A percentile compares a stretch with the other conserved stretches of the same genome.
phyloP scores from a whole-genome alignment of 495 filamentous ascomycete genomes.

The Thozetella sp. region DNA sequence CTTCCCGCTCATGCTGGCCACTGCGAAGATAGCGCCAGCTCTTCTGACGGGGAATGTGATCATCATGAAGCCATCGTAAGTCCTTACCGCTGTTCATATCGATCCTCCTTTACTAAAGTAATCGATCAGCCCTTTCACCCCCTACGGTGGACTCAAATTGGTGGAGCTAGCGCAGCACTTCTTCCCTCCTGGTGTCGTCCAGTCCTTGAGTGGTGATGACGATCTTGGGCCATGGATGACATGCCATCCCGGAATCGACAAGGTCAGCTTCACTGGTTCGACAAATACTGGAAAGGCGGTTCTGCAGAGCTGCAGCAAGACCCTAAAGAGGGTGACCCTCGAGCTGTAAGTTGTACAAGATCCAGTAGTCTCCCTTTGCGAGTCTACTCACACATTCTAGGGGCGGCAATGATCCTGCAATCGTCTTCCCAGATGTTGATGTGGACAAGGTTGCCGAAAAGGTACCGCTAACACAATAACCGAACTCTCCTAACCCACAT shows the following conservation, averaged over 20 bases:
- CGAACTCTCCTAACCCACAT: too few relatives aligned
- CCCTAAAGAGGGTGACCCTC: not conserved
- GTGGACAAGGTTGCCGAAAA: slow-evolving; percentile 54
- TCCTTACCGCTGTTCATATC: too few relatives aligned
- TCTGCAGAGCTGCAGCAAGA: slow-evolving; percentile 1
- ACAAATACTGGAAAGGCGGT: slow-evolving; percentile 55
- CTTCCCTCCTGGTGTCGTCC: slow-evolving; percentile 62
- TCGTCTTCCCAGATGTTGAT: slow-evolving; percentile 62
- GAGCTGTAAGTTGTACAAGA: too few relatives aligned
- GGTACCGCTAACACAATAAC: slow-evolving; percentile 19
- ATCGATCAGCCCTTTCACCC: slow-evolving; percentile 61
- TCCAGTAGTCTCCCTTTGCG: too few relatives aligned
- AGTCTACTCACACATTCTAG: too few relatives aligned
- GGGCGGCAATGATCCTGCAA: slow-evolving; percentile 63
- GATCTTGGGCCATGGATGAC: slow-evolving; percentile 54
- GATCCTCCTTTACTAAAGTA: too few relatives aligned
- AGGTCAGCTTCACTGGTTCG: slow-evolving; percentile 65
- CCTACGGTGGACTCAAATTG: slow-evolving; percentile 61
- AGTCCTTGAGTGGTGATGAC: slow-evolving; percentile 61
- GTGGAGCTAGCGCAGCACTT: slow-evolving; percentile 53
- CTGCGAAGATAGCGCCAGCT: slow-evolving; percentile 27
- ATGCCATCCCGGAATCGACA: slow-evolving; percentile 52
- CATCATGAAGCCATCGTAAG: not conserved
- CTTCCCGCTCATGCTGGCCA: slow-evolving; percentile 45
- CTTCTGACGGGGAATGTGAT: not conserved